phyloP scores from a whole-genome alignment of 176 grass and related monocot species.

The Dendrocalamus sinicus region DNA sequence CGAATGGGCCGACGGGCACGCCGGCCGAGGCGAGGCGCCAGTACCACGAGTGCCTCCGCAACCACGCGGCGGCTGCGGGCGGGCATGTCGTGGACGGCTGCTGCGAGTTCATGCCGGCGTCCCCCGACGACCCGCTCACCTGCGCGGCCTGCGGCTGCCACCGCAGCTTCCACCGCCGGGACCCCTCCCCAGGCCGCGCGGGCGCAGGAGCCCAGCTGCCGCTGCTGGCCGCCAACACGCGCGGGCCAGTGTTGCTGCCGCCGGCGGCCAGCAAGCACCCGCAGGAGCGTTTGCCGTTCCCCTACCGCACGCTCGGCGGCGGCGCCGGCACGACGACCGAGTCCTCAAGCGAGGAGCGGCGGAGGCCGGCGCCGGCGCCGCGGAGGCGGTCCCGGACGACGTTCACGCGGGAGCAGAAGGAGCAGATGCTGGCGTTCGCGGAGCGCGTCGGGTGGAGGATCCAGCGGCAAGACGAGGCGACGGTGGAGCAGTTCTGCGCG shows the following conservation, averaged over 20 bases:
- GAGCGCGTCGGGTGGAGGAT: conserved; percentile 55
- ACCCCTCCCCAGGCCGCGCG: conserved; percentile 41
- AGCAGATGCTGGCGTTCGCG: conserved; percentile 51
- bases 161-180: conserved; percentile 73
- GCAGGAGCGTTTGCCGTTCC: conserved; percentile 19
- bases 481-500: conserved; percentile 58
- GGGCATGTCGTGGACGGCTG: conserved; percentile 66
- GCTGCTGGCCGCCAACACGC: conserved; percentile 31
- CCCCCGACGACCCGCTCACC: conserved; percentile 40
- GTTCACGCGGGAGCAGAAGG: conserved; percentile 73
- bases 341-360: conserved; percentile 60
- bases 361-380: conserved; percentile 4
- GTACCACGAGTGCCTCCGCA: conserved; percentile 59
- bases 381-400: conserved; percentile 63
- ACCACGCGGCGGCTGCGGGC: conserved; percentile 66
- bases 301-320: conserved; percentile 15
- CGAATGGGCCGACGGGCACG: not conserved
- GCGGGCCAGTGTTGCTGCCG: conserved; percentile 39
- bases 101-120: conserved; percentile 71
- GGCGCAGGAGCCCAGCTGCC: conserved; percentile 37
- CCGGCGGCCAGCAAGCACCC: conserved; percentile 12
- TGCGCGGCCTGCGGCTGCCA: conserved; percentile 76
- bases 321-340: conserved; percentile 48
- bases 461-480: conserved; percentile 60
- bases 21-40: conserved; percentile 7